phyloP scores from a whole-genome alignment of 1,139 yeast genomes.

The Petasospora rhodanensis region DNA sequence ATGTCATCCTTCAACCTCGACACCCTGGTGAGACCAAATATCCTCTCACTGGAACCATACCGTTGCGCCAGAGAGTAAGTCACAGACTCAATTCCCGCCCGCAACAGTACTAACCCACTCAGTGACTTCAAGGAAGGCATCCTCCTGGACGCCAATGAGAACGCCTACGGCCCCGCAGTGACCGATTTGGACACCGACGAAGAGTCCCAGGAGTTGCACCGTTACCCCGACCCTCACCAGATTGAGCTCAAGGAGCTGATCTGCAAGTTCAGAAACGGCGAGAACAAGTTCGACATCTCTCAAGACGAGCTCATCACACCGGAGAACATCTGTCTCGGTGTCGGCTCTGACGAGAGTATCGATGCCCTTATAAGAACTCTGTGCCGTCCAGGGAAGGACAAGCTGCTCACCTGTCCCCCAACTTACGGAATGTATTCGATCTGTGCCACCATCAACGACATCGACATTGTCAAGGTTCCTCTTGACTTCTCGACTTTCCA shows the following conservation, averaged over 20 bases:
- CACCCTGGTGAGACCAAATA: slow-evolving; percentile 76
- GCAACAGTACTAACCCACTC: slow-evolving; percentile 6
- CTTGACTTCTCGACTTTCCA: slow-evolving; percentile 60
- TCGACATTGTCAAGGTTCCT: slow-evolving; percentile 70
- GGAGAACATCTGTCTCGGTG: slow-evolving; percentile 84
- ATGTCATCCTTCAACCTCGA: slow-evolving; percentile 44
- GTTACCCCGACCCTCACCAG: slow-evolving; percentile 98
- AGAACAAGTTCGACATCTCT: slow-evolving; percentile 23
- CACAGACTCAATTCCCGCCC: slow-evolving; percentile 4
- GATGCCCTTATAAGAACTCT: slow-evolving; percentile 84
- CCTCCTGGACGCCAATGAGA: slow-evolving; percentile 91
- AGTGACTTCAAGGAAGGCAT: slow-evolving; percentile 79
- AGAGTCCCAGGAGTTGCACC: slow-evolving; percentile 50
- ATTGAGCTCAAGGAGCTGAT: slow-evolving; percentile 67
- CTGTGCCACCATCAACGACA: slow-evolving; percentile 86
- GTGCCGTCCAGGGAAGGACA: slow-evolving; percentile 79
- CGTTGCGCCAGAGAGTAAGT: slow-evolving; percentile 85
- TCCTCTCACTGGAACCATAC: slow-evolving; percentile 76
- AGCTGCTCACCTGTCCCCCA: slow-evolving; percentile 85
- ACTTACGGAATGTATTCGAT: slow-evolving; percentile 97
- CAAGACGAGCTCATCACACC: slow-evolving; percentile 38
- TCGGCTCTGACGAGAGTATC: slow-evolving; percentile 95
- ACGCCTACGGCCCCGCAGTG: slow-evolving; percentile 87
- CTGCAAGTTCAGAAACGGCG: slow-evolving; percentile 62
- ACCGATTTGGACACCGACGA: slow-evolving; percentile 35